Evolutionary conservation across 2,329 filamentous ascomycete genomes (phyloP), one percentile per base, ranked within the genome.

Genomic region (Dryadomyces quercivorus): DNA sequence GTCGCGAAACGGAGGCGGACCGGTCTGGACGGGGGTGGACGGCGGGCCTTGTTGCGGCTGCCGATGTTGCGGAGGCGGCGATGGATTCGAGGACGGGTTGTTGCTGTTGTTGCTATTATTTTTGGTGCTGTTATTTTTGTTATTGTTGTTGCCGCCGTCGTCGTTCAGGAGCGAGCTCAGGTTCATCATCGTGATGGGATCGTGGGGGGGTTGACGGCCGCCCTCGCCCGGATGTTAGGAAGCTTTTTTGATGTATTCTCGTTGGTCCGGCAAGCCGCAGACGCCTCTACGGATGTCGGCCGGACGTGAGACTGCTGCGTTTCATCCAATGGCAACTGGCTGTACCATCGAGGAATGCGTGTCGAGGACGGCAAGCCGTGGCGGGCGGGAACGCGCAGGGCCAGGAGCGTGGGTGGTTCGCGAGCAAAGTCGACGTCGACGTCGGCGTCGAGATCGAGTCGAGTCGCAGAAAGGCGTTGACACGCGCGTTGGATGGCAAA

Each of bases 131-230:
- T 15, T 48, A 22, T 20, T 63, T 64, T 74, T 71, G 44, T 15
- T 48, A 22, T 20, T 63, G 65, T 12, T 65, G 68, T 45, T 62
- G 65, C 31, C 18, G 65, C 62, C 53, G 66, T 64, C 73, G 58
- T 77, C 77, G 40, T 74, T 71, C 50, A 82, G 67, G 61, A 82
- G 75, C 16, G 72, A 73, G 59, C 70, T 67, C 55, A 80, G 70
- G 69, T 80, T 76, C 77, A 80, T 69, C 55, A 60, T 65, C 59
- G 53, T 56, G 56, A 52, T 74, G 54, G 55, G 26, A 31, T 63
- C 13, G 50, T 34, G 52, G 10, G 18, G 15, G 8, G 40, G 50
- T 12, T 4, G 18, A 36, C 9, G 31, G 51, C 43, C 21, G 48
- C n/a, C n/a, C 31, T 21, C 10, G 18, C 36, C 49, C 48, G 16